Evolutionary conservation across 345 rosid species (phyloP), one percentile per base, ranked within the genome.

Genomic region (Syzygium grande): DNA sequence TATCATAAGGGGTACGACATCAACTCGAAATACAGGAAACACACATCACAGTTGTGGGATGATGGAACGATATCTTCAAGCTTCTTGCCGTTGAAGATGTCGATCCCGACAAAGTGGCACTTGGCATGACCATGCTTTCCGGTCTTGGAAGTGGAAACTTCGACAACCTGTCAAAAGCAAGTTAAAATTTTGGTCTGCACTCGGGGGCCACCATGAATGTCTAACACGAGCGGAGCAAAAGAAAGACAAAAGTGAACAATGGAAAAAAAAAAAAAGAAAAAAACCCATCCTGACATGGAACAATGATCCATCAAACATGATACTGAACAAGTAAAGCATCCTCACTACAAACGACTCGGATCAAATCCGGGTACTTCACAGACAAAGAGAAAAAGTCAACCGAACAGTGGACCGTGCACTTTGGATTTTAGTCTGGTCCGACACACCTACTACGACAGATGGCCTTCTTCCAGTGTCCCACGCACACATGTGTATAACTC

Each of bases 81-180:
- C 87, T 86, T 86, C 87, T 86, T 86, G 52, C 9, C 51, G 22
- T 56, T 86, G 80, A 86, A 86, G 79, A 86, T 86, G 52, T 86
- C 87, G 41, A 86, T 86, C 23, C 30, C 87, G 61, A 86, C 87
- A 16, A 86, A 86, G 87, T 86, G 87, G 79, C 87, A 86, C 73
- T 86, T 86, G 51, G 87, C 87, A 86, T 86, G 87, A 86, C 87
- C 87, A 49, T 86, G 87, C 87, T 86, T 86, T 29, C 87, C 87
- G 2, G 87, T 86, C 87, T 86, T 86, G 55, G 87, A 86, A 46
- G 87, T 86, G 52, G 87, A 86, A 86, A 86, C 87, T 86, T 86
- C 87, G 4, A 86, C 87, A 68, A 89, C 90, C 90, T 89, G 65
- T 84, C 25, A 56, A 27, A 53, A 53, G 51, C 63, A 61, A 38